Evolutionary conservation across 352 stramenopile genomes (phyloP).

Genomic region (Phytophthora uliginosa): DNA sequence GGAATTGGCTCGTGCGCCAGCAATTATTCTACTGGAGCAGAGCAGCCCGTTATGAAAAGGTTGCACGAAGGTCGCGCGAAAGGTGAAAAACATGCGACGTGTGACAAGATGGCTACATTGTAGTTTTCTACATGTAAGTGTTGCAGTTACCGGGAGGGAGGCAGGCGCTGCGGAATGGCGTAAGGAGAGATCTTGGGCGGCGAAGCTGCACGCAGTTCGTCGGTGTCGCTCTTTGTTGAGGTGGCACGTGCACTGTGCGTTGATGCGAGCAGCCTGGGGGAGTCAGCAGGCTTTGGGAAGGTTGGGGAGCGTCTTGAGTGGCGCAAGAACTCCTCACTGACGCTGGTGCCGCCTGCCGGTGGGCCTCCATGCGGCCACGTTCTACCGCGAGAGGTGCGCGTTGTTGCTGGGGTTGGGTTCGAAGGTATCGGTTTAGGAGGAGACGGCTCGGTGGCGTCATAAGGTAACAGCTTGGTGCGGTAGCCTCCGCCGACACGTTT

Average conservation of each 20-base stretch:
- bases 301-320: constrained; percentile 13
- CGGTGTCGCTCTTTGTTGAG: constrained; percentile 4
- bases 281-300: constrained; percentile 18
- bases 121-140: no score
- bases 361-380: constrained; percentile 6
- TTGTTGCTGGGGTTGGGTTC: constrained; percentile 3
- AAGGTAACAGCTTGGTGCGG: constrained; percentile 38
- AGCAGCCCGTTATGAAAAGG: constrained; percentile 21
- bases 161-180: constrained; percentile 29
- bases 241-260: neutral
- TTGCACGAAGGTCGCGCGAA: constrained; percentile 29
- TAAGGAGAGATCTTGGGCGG: constrained; percentile 28
- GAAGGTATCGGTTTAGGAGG: neutral
- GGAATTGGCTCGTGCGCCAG: constrained; percentile 28
- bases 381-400: neutral
- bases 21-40: constrained; percentile 67
- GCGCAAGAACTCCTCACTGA: constrained; percentile 10
- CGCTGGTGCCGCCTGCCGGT: neutral
- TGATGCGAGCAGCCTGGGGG: neutral
- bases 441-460: constrained; percentile 12
- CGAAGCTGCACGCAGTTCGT: constrained; percentile 12
- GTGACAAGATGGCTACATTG: constrained; percentile 26
- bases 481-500: constrained; percentile 75
- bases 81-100: constrained; percentile 28
- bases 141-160: neutral